Conservation (phyloP, 331 rosid genomes). For the Quercus tomentella region DNA sequence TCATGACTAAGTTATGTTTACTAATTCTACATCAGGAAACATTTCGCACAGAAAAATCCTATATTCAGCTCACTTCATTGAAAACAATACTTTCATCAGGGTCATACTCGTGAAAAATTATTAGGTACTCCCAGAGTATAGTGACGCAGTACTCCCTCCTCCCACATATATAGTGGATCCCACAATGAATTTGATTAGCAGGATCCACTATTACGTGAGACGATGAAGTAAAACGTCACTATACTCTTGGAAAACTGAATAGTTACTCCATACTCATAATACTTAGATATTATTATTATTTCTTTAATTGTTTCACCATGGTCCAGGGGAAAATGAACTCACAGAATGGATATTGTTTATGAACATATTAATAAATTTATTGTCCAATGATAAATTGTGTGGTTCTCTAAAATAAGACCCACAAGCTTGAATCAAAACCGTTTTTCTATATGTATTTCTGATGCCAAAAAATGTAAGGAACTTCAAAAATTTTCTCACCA, state of each 20-base stretch:
- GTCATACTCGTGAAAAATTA: too few relatives aligned
- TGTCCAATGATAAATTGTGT: not conserved
- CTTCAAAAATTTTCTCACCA: not conserved
- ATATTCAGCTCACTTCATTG: not conserved
- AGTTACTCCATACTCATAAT: too few relatives aligned
- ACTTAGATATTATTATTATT: too few relatives aligned
- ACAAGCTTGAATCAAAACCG: not conserved
- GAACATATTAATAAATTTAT: not conserved
- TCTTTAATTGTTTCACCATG: too few relatives aligned
- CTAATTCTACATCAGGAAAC: not conserved
- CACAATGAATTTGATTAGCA: too few relatives aligned
- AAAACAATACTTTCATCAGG: not conserved
- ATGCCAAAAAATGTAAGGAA: not conserved
- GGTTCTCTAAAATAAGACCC: not conserved
- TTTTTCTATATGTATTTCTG: not conserved
- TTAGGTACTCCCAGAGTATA: too few relatives aligned
- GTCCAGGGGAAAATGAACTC: not conserved
- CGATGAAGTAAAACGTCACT: too few relatives aligned
- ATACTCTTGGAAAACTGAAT: too few relatives aligned
- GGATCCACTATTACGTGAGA: too few relatives aligned
- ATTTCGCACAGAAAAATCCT: not conserved
- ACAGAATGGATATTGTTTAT: not conserved
- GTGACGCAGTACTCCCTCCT: accelerated
- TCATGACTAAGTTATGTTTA: not conserved
- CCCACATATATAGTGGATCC: too few relatives aligned